Evolutionary conservation across 306 rosid species (phyloP).

Genomic region (Vigna hirtella): DNA sequence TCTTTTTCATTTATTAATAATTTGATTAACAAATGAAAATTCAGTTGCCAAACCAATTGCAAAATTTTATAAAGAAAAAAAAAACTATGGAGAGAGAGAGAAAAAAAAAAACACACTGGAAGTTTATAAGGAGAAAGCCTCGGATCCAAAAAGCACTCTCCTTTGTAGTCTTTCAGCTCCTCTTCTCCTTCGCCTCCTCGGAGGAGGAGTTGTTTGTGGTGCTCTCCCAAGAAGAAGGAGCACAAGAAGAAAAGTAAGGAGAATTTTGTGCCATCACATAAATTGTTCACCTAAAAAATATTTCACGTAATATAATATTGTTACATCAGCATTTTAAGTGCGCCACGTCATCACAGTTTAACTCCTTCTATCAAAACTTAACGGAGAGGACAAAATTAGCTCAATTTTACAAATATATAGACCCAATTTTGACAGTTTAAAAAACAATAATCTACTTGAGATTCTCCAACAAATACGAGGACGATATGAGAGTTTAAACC

Average conservation of each 20-base stretch:
- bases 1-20: slow-evolving; percentile 63
- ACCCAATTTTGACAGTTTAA: no score
- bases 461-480: no score
- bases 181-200: slow-evolving; percentile 76
- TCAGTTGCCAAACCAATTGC: slow-evolving; percentile 71
- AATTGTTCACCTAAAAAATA: no score
- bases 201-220: slow-evolving; percentile 73
- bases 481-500: no score
- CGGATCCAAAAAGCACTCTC: slow-evolving; percentile 2
- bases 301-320: no score
- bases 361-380: no score
- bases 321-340: no score
- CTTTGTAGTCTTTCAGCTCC: slow-evolving; percentile 41
- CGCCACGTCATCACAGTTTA: no score
- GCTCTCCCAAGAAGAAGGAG: slow-evolving; percentile 79
- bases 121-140: slow-evolving; percentile 59
- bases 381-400: no score
- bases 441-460: no score
- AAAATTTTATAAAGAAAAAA: slow-evolving; percentile 43
- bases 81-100: slow-evolving; percentile 48
- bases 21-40: slow-evolving; percentile 80
- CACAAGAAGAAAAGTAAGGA: slow-evolving; percentile 56
- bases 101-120: slow-evolving; percentile 52
- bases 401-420: no score
- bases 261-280: not conserved